Evolutionary conservation across 208 protist genomes (phyloP).

Genomic region (Trypanosoma rangeli): DNA sequence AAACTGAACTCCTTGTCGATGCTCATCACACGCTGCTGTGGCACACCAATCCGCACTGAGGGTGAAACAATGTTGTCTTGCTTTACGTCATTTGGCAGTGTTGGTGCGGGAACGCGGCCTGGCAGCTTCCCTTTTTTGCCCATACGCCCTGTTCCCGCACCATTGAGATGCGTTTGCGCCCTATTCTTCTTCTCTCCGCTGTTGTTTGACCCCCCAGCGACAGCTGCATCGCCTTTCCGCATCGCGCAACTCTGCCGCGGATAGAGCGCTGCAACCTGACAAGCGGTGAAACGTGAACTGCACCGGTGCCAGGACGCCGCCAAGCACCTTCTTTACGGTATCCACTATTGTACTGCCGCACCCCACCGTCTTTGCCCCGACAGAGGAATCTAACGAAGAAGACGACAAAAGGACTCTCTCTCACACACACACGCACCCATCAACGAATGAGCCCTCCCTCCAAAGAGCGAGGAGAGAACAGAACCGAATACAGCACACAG

Average conservation of each 20-base stretch:
- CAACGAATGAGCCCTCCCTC: background rate
- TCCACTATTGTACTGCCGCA: background rate
- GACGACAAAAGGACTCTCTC: background rate
- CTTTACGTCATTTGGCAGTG: background rate
- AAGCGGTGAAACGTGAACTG: background rate
- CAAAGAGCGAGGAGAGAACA: constrained; percentile 6
- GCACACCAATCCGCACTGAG: background rate
- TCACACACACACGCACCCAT: background rate
- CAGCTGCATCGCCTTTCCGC: background rate
- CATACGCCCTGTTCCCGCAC: background rate
- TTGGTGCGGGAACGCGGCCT: background rate
- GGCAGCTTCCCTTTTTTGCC: background rate
- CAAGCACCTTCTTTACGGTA: background rate
- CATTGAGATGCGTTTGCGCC: background rate
- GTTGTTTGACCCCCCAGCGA: background rate
- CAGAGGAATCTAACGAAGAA: background rate
- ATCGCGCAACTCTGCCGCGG: background rate
- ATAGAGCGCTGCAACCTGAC: background rate
- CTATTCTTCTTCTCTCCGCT: background rate
- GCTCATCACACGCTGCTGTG: background rate
- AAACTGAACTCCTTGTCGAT: constrained; percentile 5
- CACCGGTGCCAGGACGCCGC: background rate
- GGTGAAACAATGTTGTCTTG: background rate
- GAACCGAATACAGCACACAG: background rate
- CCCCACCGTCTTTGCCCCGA: background rate